Evolutionary conservation across 1,284 basidiomycete species (phyloP).

Genomic region (Sutorius eximius): DNA sequence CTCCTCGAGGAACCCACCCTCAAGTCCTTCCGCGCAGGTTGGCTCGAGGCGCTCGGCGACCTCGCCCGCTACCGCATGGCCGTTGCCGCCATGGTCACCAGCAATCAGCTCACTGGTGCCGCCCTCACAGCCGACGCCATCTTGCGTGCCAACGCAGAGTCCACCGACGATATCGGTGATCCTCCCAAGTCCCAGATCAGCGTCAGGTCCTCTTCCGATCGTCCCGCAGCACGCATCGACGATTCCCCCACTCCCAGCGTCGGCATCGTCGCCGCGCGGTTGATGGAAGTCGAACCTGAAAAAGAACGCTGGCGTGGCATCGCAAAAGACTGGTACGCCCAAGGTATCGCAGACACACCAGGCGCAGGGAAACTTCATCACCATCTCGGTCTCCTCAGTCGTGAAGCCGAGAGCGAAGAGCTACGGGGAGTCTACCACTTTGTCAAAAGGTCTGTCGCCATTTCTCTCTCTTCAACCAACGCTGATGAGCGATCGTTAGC

Average conservation of each 20-base stretch:
- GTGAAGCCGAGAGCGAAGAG: conserved; percentile 82
- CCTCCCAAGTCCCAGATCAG: conserved; percentile 28
- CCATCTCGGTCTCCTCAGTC: conserved; percentile 86
- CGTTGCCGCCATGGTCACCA: conserved; percentile 72
- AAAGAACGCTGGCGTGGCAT: conserved; percentile 90
- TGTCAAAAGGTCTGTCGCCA: conserved; percentile 76
- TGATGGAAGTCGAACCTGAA: conserved; percentile 87
- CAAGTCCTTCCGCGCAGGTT: conserved; percentile 71
- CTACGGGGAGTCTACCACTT: conserved; percentile 91
- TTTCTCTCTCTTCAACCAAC: background rate
- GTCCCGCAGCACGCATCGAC: conserved; percentile 56
- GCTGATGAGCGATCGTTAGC: conserved; percentile 40
- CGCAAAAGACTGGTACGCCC: conserved; percentile 91
- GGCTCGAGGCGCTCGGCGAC: conserved; percentile 97
- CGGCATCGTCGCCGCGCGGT: conserved; percentile 82
- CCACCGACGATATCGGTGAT: conserved; percentile 22
- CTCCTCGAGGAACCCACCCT: conserved; percentile 84
- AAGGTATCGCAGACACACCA: conserved; percentile 85
- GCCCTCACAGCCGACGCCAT: conserved; percentile 51
- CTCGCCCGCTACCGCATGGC: conserved; percentile 94
- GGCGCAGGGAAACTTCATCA: conserved; percentile 92
- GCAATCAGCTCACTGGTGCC: conserved; percentile 37
- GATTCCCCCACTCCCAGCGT: conserved; percentile 76
- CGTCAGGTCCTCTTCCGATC: conserved; percentile 49
- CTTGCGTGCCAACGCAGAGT: conserved; percentile 38